phyloP scores from a whole-genome alignment of 2,329 filamentous ascomycete genomes.

The Botrytis squamosa region DNA sequence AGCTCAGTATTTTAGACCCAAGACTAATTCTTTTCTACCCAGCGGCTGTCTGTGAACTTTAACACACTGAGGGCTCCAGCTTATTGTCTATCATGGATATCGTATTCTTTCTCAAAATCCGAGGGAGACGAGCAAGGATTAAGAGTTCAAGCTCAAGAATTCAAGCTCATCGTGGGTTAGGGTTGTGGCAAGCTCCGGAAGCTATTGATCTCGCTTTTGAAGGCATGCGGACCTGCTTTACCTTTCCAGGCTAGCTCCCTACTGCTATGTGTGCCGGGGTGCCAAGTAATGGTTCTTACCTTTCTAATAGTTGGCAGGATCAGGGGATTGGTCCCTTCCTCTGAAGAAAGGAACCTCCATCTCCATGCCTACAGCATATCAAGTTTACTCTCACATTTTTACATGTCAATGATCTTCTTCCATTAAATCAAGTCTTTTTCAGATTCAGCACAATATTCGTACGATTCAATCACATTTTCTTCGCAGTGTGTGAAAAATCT shows the following conservation, averaged over 20 bases:
- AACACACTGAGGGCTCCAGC: not conserved
- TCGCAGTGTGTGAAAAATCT: not conserved
- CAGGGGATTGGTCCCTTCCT: not conserved
- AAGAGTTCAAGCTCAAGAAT: too few relatives aligned
- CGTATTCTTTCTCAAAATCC: too few relatives aligned
- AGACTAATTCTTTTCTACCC: not conserved
- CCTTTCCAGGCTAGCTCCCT: too few relatives aligned
- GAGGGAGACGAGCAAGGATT: too few relatives aligned
- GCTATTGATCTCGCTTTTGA: too few relatives aligned
- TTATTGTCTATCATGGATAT: too few relatives aligned
- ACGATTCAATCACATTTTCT: not conserved
- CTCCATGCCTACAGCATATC: not conserved
- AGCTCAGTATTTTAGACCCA: not conserved
- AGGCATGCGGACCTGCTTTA: too few relatives aligned
- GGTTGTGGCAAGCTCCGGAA: too few relatives aligned
- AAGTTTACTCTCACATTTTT: not conserved
- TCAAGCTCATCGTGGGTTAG: too few relatives aligned
- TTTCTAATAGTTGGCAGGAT: not conserved
- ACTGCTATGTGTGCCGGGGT: too few relatives aligned
- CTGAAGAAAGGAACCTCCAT: not conserved
- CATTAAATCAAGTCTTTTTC: not conserved
- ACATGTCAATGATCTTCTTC: not conserved
- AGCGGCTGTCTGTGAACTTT: not conserved
- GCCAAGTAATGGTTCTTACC: too few relatives aligned
- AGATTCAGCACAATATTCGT: not conserved